Conservation (phyloP, 306 rosid genomes). For the Sicyos baderoa region DNA sequence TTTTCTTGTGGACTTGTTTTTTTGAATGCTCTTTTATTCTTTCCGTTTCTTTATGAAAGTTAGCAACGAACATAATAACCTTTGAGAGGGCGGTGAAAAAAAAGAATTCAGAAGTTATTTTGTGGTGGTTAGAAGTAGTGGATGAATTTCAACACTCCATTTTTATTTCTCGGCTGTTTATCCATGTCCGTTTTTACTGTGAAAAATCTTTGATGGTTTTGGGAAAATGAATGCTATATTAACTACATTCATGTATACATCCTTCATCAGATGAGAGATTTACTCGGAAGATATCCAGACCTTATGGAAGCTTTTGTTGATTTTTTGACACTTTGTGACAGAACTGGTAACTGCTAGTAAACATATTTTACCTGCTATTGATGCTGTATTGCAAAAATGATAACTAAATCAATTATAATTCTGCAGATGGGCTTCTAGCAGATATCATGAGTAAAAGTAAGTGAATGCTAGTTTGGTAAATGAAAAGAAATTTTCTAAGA, state of each 20-base stretch:
- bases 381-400: background rate
- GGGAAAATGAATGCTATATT: slow-evolving; percentile 14
- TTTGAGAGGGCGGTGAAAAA: background rate
- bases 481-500: background rate
- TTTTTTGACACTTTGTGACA: slow-evolving; percentile 81
- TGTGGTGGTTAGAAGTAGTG: slow-evolving; percentile 11
- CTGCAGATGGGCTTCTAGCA: slow-evolving; percentile 97
- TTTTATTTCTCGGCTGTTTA: background rate
- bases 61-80: slow-evolving; percentile 1
- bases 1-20: too few species aligned
- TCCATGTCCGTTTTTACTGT: background rate
- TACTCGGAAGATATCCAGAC: slow-evolving; percentile 83
- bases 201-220: slow-evolving; percentile 10
- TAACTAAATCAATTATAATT: background rate
- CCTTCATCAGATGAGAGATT: slow-evolving; percentile 63
- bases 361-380: background rate
- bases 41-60: too few species aligned
- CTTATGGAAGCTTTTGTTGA: slow-evolving; percentile 88
- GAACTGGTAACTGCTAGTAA: slow-evolving; percentile 50
- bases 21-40: too few species aligned
- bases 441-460: slow-evolving; percentile 84
- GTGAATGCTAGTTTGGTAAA: slow-evolving; percentile 24
- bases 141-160: background rate
- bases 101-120: background rate
- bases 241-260: slow-evolving; percentile 12